These are phyloP conservation scores for Fusarium sp. DNA, from an alignment of 2,329 filamentous ascomycete species.

Conservation along the genomic window DNA sequence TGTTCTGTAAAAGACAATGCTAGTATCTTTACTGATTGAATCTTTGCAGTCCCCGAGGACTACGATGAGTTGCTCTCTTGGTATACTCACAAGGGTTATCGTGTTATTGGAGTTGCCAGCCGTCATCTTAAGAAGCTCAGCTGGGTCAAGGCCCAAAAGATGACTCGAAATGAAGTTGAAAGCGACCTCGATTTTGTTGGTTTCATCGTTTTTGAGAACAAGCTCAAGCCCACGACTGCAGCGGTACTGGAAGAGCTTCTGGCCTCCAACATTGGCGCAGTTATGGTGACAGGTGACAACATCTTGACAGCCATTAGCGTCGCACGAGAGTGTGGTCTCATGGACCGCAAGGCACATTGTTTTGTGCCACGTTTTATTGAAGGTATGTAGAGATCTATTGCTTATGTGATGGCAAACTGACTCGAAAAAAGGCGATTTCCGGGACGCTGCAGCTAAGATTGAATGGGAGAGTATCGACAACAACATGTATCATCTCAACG, in stretches of 20 bases:
- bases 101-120: conserved; percentile 94
- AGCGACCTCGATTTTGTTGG: conserved; percentile 86
- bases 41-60: conserved; percentile 74
- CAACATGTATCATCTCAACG: conserved; percentile 78
- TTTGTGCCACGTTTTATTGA: conserved; percentile 91
- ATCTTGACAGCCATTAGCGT: conserved; percentile 97
- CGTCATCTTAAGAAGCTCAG: conserved; percentile 88
- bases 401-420: conserved; percentile 19
- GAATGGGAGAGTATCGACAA: conserved; percentile 98
- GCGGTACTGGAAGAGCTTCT: conserved; percentile 84
- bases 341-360: conserved; percentile 84
- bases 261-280: conserved; percentile 83
- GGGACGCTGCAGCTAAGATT: conserved; percentile 77
- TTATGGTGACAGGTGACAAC: conserved; percentile 99
- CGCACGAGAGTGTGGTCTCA: conserved; percentile 86
- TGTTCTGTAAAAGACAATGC: conserved; percentile 19
- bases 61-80: conserved; percentile 89
- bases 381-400: conserved; percentile 56
- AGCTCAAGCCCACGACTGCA: conserved; percentile 88
- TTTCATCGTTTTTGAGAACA: conserved; percentile 99
- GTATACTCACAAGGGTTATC: conserved; percentile 95
- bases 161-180: conserved; percentile 88
- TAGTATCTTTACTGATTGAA: conserved; percentile 33
- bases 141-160: conserved; percentile 95
- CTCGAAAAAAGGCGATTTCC: conserved; percentile 67